Evolutionary conservation across 2,329 filamentous ascomycete species (phyloP).

Genomic region (Fusarium sp.): DNA sequence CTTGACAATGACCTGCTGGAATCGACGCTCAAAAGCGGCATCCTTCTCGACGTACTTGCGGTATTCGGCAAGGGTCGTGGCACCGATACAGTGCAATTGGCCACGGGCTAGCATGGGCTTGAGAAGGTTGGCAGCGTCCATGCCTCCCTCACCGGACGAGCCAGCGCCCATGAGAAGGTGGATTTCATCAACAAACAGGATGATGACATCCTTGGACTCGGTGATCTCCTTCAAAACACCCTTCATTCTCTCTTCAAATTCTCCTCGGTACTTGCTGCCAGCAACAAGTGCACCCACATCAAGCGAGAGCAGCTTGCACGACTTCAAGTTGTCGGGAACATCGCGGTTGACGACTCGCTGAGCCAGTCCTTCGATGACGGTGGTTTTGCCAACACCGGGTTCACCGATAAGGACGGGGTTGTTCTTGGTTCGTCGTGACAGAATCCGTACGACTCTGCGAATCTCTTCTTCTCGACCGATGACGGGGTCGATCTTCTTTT

Average conservation of each 20-base stretch:
- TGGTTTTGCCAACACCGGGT: conserved; percentile 98
- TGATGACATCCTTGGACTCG: conserved; percentile 94
- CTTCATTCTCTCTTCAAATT: conserved; percentile 99
- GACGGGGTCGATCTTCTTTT: conserved; percentile 98
- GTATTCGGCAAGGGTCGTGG: conserved; percentile 95
- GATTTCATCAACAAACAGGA: conserved; percentile 98
- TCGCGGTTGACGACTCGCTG: conserved; percentile 97
- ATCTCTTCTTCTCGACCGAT: conserved; percentile 98
- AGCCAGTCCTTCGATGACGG: conserved; percentile 95
- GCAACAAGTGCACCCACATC: conserved; percentile 96
- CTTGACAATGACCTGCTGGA: conserved; percentile 98
- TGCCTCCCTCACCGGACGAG: conserved; percentile 93
- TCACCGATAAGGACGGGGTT: conserved; percentile 98
- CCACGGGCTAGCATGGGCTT: conserved; percentile 99
- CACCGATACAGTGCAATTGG: conserved; percentile 97
- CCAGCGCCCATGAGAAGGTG: conserved; percentile 98
- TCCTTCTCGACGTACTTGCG: conserved; percentile 99
- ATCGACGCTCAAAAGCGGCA: conserved; percentile 96
- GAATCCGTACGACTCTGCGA: conserved; percentile 88
- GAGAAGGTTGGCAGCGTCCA: conserved; percentile 97
- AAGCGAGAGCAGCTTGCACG: conserved; percentile 93
- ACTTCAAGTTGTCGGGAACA: conserved; percentile 93
- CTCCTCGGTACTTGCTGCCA: conserved; percentile 97
- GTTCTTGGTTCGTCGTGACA: conserved; percentile 96
- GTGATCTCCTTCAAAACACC: conserved; percentile 97